These are phyloP conservation scores for Cladophialophora chaetospira DNA, from an alignment of 2,329 filamentous ascomycete species.

Conservation along the genomic window DNA sequence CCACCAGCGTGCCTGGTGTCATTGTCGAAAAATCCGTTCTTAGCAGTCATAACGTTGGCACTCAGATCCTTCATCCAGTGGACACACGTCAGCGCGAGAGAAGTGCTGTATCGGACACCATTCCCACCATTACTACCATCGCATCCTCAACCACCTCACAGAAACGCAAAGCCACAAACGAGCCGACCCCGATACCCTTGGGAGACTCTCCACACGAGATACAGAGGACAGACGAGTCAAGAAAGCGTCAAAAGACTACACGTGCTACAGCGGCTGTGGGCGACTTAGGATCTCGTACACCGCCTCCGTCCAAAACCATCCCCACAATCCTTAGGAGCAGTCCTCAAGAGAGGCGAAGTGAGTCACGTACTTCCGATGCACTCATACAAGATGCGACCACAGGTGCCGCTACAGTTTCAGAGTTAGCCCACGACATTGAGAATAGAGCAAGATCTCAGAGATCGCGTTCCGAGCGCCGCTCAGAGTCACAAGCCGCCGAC, in stretches of 20 bases:
- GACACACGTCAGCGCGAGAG: background rate
- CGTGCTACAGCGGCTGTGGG: conserved; percentile 6
- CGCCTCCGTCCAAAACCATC: conserved; percentile 8
- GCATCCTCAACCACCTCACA: conserved; percentile 1
- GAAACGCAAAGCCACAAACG: conserved; percentile 13
- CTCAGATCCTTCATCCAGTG: conserved; percentile 15
- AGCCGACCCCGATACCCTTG: conserved; percentile 16
- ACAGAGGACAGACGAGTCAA: conserved; percentile 8
- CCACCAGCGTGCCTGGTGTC: background rate
- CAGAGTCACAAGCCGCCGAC: conserved; percentile 4
- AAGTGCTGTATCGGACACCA: background rate
- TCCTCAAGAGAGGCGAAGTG: conserved; percentile 20
- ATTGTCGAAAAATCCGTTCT: conserved; percentile 17
- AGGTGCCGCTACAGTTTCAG: conserved; percentile 25
- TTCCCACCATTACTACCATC: conserved; percentile 20
- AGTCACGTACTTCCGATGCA: conserved; percentile 27
- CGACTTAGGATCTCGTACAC: conserved; percentile 12
- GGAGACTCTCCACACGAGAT: conserved; percentile 14
- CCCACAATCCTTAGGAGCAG: conserved; percentile 17
- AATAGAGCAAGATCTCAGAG: conserved; percentile 16
- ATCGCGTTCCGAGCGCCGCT: conserved; percentile 4
- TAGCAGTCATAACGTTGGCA: conserved; percentile 4
- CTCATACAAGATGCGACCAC: conserved; percentile 27
- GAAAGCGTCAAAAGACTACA: conserved; percentile 27
- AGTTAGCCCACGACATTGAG: conserved; percentile 29